Conservation (phyloP, 2,329 filamentous ascomycete species). For the Cadophora gregata region DNA sequence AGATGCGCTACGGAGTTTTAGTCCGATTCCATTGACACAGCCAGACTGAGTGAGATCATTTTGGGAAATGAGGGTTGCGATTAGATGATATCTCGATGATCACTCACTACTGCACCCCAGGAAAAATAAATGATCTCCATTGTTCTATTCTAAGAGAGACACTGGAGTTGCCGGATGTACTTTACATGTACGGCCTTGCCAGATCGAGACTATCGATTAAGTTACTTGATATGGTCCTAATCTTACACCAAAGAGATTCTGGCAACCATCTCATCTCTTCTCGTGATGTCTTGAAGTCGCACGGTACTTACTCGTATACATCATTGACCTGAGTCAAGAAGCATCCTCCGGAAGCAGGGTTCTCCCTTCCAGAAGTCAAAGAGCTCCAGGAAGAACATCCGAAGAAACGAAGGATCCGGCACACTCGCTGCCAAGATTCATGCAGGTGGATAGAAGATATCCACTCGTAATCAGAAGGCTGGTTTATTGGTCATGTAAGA, state of each 20-base stretch:
- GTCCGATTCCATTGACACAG: neutral
- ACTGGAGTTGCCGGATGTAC: neutral
- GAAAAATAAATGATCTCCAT: neutral
- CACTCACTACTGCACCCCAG: constrained; percentile 16
- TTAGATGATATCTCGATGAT: neutral
- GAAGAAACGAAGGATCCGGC: neutral
- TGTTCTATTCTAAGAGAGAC: constrained; percentile 13
- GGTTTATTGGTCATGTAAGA: neutral
- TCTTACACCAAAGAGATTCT: neutral
- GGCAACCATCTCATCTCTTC: neutral
- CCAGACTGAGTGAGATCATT: constrained; percentile 11
- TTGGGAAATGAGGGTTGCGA: neutral
- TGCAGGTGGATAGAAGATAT: constrained; percentile 18
- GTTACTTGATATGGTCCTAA: neutral
- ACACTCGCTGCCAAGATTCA: constrained; percentile 11
- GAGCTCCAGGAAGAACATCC: constrained; percentile 8
- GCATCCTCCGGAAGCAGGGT: neutral
- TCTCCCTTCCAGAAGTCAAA: constrained; percentile 16
- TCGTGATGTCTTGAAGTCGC: constrained; percentile 4
- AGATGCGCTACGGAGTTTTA: no score
- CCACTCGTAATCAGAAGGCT: neutral
- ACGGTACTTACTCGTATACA: neutral
- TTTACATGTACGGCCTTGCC: neutral
- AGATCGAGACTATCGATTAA: constrained; percentile 2
- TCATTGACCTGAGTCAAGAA: constrained; percentile 15